Percentiles rank a stretch among this genome's conserved stretches.
phyloP scores from a whole-genome alignment of 352 stramenopile genomes.

The Thalassiosira livingstoniorum region DNA sequence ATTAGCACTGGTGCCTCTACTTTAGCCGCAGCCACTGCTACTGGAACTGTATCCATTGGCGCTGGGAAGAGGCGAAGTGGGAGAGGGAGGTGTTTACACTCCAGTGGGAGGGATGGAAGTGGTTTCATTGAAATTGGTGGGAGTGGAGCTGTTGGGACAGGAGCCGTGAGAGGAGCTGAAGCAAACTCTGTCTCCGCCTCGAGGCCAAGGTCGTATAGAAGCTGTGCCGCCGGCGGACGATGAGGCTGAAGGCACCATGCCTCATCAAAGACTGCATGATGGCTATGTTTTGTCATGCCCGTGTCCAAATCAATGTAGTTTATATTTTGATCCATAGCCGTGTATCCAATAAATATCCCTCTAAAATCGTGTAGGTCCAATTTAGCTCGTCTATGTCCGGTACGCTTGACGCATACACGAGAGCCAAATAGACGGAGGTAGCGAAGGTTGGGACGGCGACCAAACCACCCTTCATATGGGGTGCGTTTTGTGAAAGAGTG shows the following conservation, averaged over 20 bases:
- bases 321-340: neutral
- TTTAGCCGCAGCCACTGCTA: neutral
- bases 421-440: constrained; percentile 10
- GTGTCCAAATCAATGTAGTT: neutral
- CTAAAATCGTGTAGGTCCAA: constrained; percentile 22
- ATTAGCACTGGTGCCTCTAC: neutral
- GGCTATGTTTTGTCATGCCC: too few relatives aligned
- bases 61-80: neutral
- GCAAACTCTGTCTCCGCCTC: neutral
- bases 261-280: too few relatives aligned
- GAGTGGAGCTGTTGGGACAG: neutral
- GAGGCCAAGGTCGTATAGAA: neutral
- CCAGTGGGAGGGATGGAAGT: neutral
- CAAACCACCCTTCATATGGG: constrained; percentile 9
- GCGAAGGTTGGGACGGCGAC: neutral
- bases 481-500: neutral
- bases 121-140: neutral
- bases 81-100: neutral
- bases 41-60: neutral
- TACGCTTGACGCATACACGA: constrained; percentile 20
- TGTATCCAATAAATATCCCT: constrained; percentile 23
- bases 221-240: neutral
- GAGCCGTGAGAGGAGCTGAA: neutral
- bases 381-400: neutral
- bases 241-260: neutral